Conservation (phyloP, 2,329 filamentous ascomycete genomes). For the Cadophora malorum region DNA sequence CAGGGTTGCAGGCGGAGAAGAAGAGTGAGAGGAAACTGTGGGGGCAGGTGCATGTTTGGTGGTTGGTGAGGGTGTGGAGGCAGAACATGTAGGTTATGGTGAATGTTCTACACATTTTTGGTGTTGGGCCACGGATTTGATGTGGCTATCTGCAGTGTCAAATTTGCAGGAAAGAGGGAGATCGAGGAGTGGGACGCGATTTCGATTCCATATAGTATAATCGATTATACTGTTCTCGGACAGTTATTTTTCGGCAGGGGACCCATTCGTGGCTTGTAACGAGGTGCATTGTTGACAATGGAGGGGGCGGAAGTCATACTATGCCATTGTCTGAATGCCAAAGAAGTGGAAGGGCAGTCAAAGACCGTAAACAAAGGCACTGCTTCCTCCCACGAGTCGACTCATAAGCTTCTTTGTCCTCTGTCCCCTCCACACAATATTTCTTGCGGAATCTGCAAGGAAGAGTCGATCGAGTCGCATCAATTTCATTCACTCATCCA, state of each 20-base stretch:
- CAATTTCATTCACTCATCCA: not conserved
- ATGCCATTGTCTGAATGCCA: not conserved
- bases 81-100: slow-evolving; percentile 7
- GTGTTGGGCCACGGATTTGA: not conserved
- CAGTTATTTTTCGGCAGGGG: not conserved
- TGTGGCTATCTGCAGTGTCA: not conserved
- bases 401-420: not conserved
- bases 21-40: not conserved
- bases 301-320: not conserved
- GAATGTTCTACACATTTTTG: slow-evolving; percentile 15
- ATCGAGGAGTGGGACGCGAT: not conserved
- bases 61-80: not conserved
- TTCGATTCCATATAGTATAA: not conserved
- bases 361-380: not conserved
- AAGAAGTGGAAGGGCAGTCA: not conserved
- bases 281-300: not conserved
- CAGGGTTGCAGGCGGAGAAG: not conserved
- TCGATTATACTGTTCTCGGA: not conserved
- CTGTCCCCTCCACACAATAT: not conserved
- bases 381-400: not conserved
- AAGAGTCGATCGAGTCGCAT: too few species aligned
- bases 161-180: not conserved
- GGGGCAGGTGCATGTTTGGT: not conserved
- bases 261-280: too few species aligned
- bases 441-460: not conserved